Evolutionary conservation across 768 basidiomycete species (phyloP).

Genomic region (Phallus indusiatus): DNA sequence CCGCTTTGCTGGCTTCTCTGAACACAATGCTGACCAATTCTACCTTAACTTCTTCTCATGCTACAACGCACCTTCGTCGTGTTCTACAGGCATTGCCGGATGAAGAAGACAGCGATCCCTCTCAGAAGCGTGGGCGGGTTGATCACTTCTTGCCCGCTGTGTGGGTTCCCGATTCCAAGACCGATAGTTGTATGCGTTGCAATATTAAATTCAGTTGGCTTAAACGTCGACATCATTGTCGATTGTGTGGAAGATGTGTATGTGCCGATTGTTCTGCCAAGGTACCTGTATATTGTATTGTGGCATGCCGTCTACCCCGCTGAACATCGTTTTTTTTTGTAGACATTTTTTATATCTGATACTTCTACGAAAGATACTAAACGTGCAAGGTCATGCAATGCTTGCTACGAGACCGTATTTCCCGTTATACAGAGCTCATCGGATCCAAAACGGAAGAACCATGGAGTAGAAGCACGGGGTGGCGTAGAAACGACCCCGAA

Average conservation of each 20-base stretch:
- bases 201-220: constrained; percentile 67
- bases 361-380: constrained; percentile 33
- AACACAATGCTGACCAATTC: constrained; percentile 70
- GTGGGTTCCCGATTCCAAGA: constrained; percentile 85
- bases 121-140: constrained; percentile 38
- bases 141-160: constrained; percentile 85
- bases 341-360: constrained; percentile 83
- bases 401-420: constrained; percentile 82
- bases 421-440: constrained; percentile 27
- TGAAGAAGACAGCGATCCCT: constrained; percentile 36
- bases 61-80: constrained; percentile 65
- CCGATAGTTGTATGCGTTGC: constrained; percentile 82
- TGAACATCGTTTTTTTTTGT: background rate
- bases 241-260: constrained; percentile 78
- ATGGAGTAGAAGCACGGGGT: constrained; percentile 11
- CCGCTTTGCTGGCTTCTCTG: constrained; percentile 57
- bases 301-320: background rate
- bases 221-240: constrained; percentile 75
- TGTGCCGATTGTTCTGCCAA: constrained; percentile 76
- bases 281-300: constrained; percentile 34
- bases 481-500: constrained; percentile 4
- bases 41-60: constrained; percentile 69
- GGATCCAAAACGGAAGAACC: constrained; percentile 12
- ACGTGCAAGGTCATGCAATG: constrained; percentile 73
- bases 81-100: constrained; percentile 67